Base-by-base conservation (phyloP, 306 rosid species). In the Glycine latifolia region DNA sequence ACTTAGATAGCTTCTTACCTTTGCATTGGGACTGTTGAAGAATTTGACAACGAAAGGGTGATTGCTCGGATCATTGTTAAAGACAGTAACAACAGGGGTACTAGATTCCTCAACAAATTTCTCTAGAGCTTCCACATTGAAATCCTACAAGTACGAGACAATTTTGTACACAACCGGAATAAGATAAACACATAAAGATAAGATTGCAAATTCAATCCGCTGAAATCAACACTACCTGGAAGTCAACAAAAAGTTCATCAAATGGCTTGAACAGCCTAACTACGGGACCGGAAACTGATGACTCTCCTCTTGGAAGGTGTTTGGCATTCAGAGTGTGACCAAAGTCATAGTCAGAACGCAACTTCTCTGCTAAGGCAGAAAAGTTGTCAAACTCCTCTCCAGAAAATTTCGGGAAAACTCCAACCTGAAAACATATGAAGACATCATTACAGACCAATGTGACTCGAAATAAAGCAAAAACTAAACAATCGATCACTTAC, bases 251-350 rank as follows among this genome's bases (percentile, higher is more conserved):
- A 66, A 85, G 97, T 66, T 96, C 99, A 6, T 96, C 99, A 47
- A 96, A 96, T 77, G 99, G 97, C 91, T 96, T 96, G 86, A 96
- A 85, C 35, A 96, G 82, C 81, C 99, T 89, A 84, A 93, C 89
- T 5, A 88, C 0, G 5, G 97, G 99, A 6, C 99, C 97, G 52
- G 85, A 31, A 50, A 92, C 91, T 16, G 98, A 89, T 62, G 94
- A 86, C 54, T 92, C 98, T 69, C 99, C 99, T 37, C 85, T 88
- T n/a, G 99, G 99, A 76, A 96, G 97, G 83, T 84, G 79, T 82
- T 93, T 93, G 73, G 94, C 98, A 82, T 92, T 89, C 81, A 78
- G 84, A 73, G 97, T 89, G 82, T 96, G 99, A 41, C 87, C 99
- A 82, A 96, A 91, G 37, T 88, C 94, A 72, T 89, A 93, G 61